Evolutionary conservation across 306 rosid genomes (phyloP), one percentile per base, ranked within the genome.

Genomic region (Betula pendula): DNA sequence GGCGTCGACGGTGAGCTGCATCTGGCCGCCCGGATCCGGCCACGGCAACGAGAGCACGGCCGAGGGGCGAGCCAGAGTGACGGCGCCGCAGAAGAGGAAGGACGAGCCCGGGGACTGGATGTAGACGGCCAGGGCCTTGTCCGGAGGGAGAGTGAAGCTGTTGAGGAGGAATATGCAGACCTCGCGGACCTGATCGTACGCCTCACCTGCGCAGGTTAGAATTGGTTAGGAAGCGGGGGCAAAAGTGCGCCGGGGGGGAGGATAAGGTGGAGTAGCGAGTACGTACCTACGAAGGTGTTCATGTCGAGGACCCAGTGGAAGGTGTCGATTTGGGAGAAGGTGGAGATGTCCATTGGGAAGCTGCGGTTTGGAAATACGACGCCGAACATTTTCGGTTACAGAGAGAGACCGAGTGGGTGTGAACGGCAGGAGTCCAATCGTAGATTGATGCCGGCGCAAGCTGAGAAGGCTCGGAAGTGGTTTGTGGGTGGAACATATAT

Each of bases 261-360:
- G 45, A 45, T 20, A 9, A 20, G 38, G 35, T 66, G 1, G 11
- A 11, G 49, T 45, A 45, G 6, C 49, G 31, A 7, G 55, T 2
- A 45, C 81, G 19, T 92, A 89, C 97, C 97, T 15, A 91, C 96
- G 85, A 90, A 89, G 29, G 89, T 84, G 86, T 91, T 89, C 97
- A 92, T 89, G 88, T 92, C 96, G 79, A 95, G 97, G 65, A 95
- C 13, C 97, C 99, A 90, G 68, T 92, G 99, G 84, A 85, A 85
- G 68, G 97, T 90, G 76, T 95, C 97, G 87, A 92, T 89, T 81
- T 92, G 97, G 22, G 97, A 70, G 86, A 95, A 95, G 81, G 97
- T 83, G 53, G 97, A 87, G 77, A 93, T 88, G 81, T 95, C 97
- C 65, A 95, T 85, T 0, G 99, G 99, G 83, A 92, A 92, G 84